phyloP scores from a whole-genome alignment of 768 basidiomycete genomes.

The Austroboletus eburneus region DNA sequence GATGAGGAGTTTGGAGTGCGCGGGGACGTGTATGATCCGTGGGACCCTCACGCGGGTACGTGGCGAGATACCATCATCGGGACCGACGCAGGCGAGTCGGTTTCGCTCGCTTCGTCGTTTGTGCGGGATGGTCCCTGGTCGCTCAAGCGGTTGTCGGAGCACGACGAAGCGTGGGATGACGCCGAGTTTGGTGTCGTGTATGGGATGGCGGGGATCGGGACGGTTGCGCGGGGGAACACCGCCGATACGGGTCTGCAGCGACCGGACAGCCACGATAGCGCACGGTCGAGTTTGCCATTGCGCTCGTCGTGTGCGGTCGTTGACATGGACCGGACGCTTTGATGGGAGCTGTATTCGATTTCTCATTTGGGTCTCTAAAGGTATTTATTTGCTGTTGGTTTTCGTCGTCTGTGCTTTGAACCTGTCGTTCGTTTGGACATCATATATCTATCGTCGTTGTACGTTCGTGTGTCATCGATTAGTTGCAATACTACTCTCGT shows the following conservation, averaged over 20 bases:
- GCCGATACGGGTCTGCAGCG: constrained; percentile 16
- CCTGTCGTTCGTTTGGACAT: not conserved
- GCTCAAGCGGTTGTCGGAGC: constrained; percentile 30
- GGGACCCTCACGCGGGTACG: constrained; percentile 23
- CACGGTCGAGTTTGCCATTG: constrained; percentile 6
- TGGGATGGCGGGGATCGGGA: constrained; percentile 48
- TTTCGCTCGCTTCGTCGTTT: constrained; percentile 9
- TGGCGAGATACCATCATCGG: constrained; percentile 30
- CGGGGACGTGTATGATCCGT: constrained; percentile 19
- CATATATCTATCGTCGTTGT: constrained; percentile 4
- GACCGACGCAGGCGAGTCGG: constrained; percentile 18
- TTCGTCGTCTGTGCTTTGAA: not conserved
- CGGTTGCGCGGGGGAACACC: constrained; percentile 34
- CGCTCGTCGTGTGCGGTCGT: constrained; percentile 5
- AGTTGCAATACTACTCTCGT: constrained; percentile 7
- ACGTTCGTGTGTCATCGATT: constrained; percentile 8
- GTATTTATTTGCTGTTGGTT: too few relatives aligned
- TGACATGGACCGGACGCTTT: constrained; percentile 10
- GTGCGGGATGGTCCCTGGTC: too few relatives aligned
- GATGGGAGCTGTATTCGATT: too few relatives aligned
- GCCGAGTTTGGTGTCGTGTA: constrained; percentile 21
- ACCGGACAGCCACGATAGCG: constrained; percentile 14
- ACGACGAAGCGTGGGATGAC: too few relatives aligned
- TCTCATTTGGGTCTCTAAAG: too few relatives aligned
- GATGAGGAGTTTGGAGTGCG: too few relatives aligned